phyloP scores from a whole-genome alignment of 2,329 filamentous ascomycete species.

The Dothidotthia symphoricarpi region DNA sequence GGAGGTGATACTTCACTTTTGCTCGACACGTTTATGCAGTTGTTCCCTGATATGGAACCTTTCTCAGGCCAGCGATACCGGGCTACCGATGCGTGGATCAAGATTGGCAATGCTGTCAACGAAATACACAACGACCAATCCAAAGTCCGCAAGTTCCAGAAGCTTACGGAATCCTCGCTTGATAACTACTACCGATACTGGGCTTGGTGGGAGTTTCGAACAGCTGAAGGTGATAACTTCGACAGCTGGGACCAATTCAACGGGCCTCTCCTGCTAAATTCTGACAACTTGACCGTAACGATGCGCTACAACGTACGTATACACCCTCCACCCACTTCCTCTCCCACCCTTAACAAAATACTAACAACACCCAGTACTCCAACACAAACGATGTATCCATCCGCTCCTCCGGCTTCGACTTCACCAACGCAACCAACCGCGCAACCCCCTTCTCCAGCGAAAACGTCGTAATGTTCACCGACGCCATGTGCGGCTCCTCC shows the following conservation, averaged over 20 bases:
- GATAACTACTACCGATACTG: conserved; percentile 21
- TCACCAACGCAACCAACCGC: conserved; percentile 15
- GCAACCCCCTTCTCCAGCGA: conserved; percentile 39
- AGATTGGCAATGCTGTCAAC: conserved; percentile 22
- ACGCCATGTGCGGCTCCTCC: conserved; percentile 59
- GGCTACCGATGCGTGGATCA: conserved; percentile 14
- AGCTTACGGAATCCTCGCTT: conserved; percentile 3
- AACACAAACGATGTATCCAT: conserved; percentile 20
- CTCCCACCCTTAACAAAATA: background rate
- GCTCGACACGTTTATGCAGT: conserved; percentile 48
- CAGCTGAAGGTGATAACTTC: conserved; percentile 37
- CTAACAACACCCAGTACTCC: conserved; percentile 15
- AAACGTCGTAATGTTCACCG: conserved; percentile 47
- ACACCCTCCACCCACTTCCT: no score
- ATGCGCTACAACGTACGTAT: conserved; percentile 32
- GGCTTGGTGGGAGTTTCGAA: conserved; percentile 24
- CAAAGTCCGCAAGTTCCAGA: conserved; percentile 7
- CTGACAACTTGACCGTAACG: conserved; percentile 41
- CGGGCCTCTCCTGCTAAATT: conserved; percentile 37
- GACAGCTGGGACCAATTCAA: conserved; percentile 46
- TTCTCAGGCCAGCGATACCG: conserved; percentile 35
- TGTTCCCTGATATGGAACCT: conserved; percentile 49
- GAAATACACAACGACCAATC: conserved; percentile 19
- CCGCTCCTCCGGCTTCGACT: conserved; percentile 12
- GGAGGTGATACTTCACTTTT: conserved; percentile 50